phyloP scores from a whole-genome alignment of 169 alveolate species.

The Cryptosporidium sp. region DNA sequence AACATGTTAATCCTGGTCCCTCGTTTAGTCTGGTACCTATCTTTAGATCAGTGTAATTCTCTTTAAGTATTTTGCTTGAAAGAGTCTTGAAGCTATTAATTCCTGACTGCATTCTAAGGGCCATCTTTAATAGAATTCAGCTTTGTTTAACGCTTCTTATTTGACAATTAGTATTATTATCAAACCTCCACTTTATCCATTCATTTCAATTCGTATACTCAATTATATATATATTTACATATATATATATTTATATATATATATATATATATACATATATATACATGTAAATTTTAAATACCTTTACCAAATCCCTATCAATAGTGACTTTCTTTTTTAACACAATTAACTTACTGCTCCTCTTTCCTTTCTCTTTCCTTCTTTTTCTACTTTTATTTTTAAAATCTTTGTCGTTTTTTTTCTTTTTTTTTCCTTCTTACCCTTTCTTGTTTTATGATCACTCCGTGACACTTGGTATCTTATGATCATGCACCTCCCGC shows the following conservation, averaged over 20 bases:
- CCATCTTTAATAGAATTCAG: neutral
- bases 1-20: conserved; percentile 59
- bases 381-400: neutral
- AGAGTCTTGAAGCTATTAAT: conserved; percentile 22
- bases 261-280: no score
- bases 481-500: conserved; percentile 20
- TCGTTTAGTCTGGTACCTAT: conserved; percentile 70
- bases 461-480: neutral
- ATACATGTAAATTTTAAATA: no score
- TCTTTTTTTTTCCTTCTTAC: neutral
- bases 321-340: neutral
- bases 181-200: neutral
- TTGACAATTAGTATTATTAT: neutral
- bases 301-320: neutral
- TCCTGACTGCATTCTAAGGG: conserved; percentile 17
- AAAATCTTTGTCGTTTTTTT: neutral
- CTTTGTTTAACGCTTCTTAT: neutral
- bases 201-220: neutral
- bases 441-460: neutral
- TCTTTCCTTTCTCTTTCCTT: neutral
- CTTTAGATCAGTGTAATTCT: conserved; percentile 41
- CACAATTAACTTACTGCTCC: no score
- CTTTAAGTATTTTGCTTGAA: conserved; percentile 22
- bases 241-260: no score
- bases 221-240: neutral